These are phyloP conservation scores for Trypanosoma vivax DNA, from an alignment of 208 protist genomes.

Conservation along the genomic window DNA sequence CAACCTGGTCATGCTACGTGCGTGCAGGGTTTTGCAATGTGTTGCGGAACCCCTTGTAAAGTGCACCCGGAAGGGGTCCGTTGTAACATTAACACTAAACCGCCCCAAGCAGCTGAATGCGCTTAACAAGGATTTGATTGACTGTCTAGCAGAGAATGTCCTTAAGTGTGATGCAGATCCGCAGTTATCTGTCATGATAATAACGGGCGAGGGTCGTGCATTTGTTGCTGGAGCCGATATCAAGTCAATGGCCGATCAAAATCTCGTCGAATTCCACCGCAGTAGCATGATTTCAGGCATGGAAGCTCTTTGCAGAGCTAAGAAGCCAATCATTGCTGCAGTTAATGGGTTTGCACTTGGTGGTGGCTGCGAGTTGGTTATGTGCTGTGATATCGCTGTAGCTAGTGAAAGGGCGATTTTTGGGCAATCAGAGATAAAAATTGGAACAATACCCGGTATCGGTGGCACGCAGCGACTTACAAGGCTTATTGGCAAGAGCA, in stretches of 20 bases:
- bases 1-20: conserved; percentile 65
- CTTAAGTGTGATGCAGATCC: conserved; percentile 79
- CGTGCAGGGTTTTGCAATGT: conserved; percentile 25
- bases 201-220: conserved; percentile 91
- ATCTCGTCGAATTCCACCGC: conserved; percentile 70
- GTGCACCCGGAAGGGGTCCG: conserved; percentile 37
- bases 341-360: conserved; percentile 89
- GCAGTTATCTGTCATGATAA: conserved; percentile 77
- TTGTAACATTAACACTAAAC: conserved; percentile 89
- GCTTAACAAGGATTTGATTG: conserved; percentile 79
- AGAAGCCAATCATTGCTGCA: conserved; percentile 85
- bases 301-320: conserved; percentile 40
- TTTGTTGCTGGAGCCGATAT: conserved; percentile 96
- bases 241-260: conserved; percentile 88
- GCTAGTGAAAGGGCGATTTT: conserved; percentile 80
- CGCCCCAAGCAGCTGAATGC: conserved; percentile 92
- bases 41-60: conserved; percentile 50
- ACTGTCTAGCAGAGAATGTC: conserved; percentile 57
- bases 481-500: conserved; percentile 82
- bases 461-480: conserved; percentile 91
- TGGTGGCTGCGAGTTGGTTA: conserved; percentile 90
- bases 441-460: conserved; percentile 91
- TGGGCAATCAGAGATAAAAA: conserved; percentile 88
- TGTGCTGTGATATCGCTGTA: conserved; percentile 89
- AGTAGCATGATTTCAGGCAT: conserved; percentile 69